phyloP scores from a whole-genome alignment of 179 eudicot genomes.

The Amaranthus tricolor region DNA sequence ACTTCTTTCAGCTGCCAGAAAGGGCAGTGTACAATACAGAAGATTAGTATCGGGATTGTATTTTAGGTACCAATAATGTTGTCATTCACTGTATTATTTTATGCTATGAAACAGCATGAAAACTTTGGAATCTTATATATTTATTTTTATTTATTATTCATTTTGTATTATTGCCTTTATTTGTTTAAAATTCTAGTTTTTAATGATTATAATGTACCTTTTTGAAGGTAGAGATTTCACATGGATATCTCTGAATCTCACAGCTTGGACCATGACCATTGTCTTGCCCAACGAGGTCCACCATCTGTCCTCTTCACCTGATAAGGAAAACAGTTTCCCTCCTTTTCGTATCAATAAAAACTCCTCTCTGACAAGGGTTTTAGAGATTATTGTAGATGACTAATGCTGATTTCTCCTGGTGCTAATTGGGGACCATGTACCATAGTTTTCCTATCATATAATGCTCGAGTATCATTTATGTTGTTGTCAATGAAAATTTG shows the following conservation, averaged over 20 bases:
- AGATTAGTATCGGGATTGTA: constrained; percentile 8
- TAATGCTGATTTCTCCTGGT: not conserved
- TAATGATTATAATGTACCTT: constrained; percentile 8
- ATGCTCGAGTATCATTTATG: not conserved
- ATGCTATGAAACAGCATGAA: constrained; percentile 8
- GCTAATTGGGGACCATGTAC: constrained; percentile 8
- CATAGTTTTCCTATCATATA: not conserved
- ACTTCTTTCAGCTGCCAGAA: constrained; percentile 17
- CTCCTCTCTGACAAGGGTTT: not conserved
- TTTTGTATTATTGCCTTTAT: not conserved
- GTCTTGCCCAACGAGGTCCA: constrained; percentile 32
- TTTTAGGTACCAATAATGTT: not conserved
- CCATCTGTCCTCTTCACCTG: constrained; percentile 42
- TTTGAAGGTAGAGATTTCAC: constrained; percentile 33
- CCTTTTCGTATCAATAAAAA: constrained; percentile 14
- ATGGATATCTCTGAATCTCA: constrained; percentile 53
- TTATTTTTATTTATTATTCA: no score
- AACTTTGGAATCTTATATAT: constrained; percentile 8
- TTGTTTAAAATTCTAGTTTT: not conserved
- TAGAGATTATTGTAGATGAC: not conserved
- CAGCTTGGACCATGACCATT: constrained; percentile 50
- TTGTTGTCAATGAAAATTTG: not conserved
- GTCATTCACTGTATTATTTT: not conserved
- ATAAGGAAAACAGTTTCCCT: constrained; percentile 29
- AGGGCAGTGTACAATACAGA: not conserved